phyloP scores from a whole-genome alignment of 2,329 filamentous ascomycete species.

The Clonostachys solani region DNA sequence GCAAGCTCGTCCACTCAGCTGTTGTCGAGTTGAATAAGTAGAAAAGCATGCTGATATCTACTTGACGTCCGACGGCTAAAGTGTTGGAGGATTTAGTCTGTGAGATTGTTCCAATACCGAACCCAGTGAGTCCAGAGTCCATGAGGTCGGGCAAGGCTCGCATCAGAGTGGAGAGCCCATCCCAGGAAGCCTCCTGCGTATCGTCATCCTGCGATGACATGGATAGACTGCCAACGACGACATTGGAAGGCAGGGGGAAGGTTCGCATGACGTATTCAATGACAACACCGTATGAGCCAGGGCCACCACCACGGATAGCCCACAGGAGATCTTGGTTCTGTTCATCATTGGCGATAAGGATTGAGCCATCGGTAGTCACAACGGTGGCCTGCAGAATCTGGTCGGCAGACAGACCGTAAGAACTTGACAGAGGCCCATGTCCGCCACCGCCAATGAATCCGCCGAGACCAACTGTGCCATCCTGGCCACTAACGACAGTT shows the following conservation, averaged over 20 bases:
- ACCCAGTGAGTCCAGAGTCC: neutral
- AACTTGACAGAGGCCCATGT: constrained; percentile 13
- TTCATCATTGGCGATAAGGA: constrained; percentile 5
- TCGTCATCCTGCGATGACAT: neutral
- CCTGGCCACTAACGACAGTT: constrained; percentile 50
- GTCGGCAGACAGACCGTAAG: constrained; percentile 16
- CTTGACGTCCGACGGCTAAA: neutral
- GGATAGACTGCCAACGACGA: constrained; percentile 1
- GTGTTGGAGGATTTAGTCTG: neutral
- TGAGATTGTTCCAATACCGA: neutral
- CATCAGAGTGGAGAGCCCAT: neutral
- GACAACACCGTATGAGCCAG: constrained; percentile 7
- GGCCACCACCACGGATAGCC: constrained; percentile 8
- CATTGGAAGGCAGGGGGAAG: constrained; percentile 4
- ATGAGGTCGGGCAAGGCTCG: neutral
- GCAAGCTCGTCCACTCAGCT: neutral
- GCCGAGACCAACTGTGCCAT: constrained; percentile 32
- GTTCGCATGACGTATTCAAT: constrained; percentile 7
- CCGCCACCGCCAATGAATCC: constrained; percentile 21
- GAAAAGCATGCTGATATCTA: neutral
- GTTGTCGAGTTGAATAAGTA: neutral
- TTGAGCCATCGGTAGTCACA: constrained; percentile 12
- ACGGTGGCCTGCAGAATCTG: constrained; percentile 16
- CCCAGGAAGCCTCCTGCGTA: neutral
- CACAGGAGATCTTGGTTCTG: constrained; percentile 9